Evolutionary conservation across 306 rosid species (phyloP).

Genomic region (Vicia faba): DNA sequence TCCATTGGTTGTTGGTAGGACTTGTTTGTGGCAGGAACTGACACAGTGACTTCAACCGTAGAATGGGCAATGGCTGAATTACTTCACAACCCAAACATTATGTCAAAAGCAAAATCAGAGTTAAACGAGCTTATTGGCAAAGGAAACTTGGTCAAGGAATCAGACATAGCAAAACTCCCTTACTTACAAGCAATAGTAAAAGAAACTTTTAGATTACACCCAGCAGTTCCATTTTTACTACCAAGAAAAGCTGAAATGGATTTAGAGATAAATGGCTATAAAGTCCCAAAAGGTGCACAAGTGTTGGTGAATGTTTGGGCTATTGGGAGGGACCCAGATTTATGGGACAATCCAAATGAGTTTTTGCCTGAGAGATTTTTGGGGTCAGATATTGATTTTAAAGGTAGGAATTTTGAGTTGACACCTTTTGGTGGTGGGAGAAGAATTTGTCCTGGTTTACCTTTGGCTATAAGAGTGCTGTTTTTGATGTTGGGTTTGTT

Average conservation of each 20-base stretch:
- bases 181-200: constrained; percentile 37
- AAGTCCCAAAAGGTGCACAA: constrained; percentile 37
- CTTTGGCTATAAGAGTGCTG: constrained; percentile 36
- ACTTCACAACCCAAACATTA: constrained; percentile 11
- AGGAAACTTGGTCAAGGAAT: constrained; percentile 27
- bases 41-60: constrained; percentile 34
- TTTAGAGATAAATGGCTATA: constrained; percentile 15
- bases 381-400: constrained; percentile 34
- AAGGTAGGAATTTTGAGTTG: constrained; percentile 34
- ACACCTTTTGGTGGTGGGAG: constrained; percentile 38
- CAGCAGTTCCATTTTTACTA: constrained; percentile 35
- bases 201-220: constrained; percentile 38
- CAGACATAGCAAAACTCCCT: constrained; percentile 31
- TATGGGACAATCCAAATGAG: constrained; percentile 31
- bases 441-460: constrained; percentile 39
- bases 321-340: constrained; percentile 33
- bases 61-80: constrained; percentile 43
- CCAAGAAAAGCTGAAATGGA: constrained; percentile 33
- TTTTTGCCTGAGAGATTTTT: constrained; percentile 34
- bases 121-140: constrained; percentile 27
- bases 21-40: constrained; percentile 39
- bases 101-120: constrained; percentile 38
- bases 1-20: constrained; percentile 9
- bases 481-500: constrained; percentile 37
- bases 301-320: constrained; percentile 39